Evolutionary conservation across 768 basidiomycete genomes (phyloP).

Genomic region (Phylloporus sp.): DNA sequence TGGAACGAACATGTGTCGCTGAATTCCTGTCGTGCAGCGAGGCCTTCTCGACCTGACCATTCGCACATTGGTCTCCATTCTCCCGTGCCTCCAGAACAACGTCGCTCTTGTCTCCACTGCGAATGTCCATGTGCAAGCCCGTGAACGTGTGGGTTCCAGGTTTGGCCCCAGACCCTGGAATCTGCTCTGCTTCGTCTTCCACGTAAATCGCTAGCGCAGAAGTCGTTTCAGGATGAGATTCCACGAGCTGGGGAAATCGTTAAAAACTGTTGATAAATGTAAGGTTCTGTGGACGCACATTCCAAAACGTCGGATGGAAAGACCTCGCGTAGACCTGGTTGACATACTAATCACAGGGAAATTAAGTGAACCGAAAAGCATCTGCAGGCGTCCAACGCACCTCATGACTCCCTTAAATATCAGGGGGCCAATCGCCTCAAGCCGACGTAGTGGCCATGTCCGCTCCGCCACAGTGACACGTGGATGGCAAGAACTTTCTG

Average conservation of each 20-base stretch:
- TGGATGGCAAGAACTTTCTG: slow-evolving; percentile 3
- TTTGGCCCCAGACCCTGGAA: neutral
- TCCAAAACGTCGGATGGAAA: slow-evolving; percentile 22
- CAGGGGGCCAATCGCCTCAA: neutral
- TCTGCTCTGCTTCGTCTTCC: slow-evolving; percentile 13
- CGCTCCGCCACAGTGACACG: slow-evolving; percentile 1
- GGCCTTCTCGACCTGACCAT: neutral
- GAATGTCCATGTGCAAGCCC: slow-evolving; percentile 2
- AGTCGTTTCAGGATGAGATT: slow-evolving; percentile 12
- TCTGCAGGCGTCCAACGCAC: neutral
- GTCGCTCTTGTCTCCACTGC: neutral
- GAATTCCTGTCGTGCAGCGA: slow-evolving; percentile 14
- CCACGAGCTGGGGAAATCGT: slow-evolving; percentile 5
- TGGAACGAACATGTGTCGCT: slow-evolving; percentile 3
- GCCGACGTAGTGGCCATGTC: neutral
- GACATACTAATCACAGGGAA: slow-evolving; percentile 4
- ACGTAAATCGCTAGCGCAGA: slow-evolving; percentile 16
- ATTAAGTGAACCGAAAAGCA: neutral
- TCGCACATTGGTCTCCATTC: neutral
- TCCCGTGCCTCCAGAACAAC: neutral
- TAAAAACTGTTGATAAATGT: neutral
- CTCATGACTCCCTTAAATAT: slow-evolving; percentile 13
- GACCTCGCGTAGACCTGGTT: slow-evolving; percentile 20
- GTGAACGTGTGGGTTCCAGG: slow-evolving; percentile 13
- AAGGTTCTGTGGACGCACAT: slow-evolving; percentile 2